Evolutionary conservation across 257 asterid genomes (phyloP), one percentile per base, ranked within the genome.

Genomic region (Ajuga chamaepitys): DNA sequence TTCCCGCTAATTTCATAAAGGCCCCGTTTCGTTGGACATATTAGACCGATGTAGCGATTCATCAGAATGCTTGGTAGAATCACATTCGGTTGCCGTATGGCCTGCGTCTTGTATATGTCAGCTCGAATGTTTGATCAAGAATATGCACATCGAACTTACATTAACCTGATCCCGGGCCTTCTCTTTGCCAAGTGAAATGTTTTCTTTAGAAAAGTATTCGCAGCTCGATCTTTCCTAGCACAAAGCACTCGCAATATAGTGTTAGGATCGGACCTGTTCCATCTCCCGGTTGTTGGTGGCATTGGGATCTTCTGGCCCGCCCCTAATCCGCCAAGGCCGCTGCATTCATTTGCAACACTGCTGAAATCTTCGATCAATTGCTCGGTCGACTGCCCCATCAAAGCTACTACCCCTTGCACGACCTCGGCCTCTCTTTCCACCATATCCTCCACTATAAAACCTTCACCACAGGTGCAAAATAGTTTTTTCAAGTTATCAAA

Each of bases 241-340:
- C 98, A 88, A 0, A 91, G 73, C 22, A 91, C 94, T 67, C 98
- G 80, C 70, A 91, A 64, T 12, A 91, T 81, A 0, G 98, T 91
- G 30, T 88, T 88, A 1, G 98, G 87, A 62, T 91, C 98, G 1
- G 95, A 67, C 64, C 91, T 75, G 38, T 76, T 75, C 98, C 96
- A 91, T 30, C 79, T 78, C 41, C 98, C 96, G 0, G 96, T 91
- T 1, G 95, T 88, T 2, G 92, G 96, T 1, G 95, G 95, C 89
- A 91, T 80, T 0, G 88, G 88, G 38, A 86, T 63, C 58, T 83
- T 88, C 21, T 76, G 89, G 4, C 87, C 87, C 0, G 73, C 52
- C 1, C 84, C 85, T 28, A 70, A 65, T 11, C 72, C 57, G 3
- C 87, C 89, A 0, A 79, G 34, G 18, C 86, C 88, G 17, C 84